Evolutionary conservation across 2,329 filamentous ascomycete species (phyloP).

Genomic region (Hymenoscyphus salicellus): DNA sequence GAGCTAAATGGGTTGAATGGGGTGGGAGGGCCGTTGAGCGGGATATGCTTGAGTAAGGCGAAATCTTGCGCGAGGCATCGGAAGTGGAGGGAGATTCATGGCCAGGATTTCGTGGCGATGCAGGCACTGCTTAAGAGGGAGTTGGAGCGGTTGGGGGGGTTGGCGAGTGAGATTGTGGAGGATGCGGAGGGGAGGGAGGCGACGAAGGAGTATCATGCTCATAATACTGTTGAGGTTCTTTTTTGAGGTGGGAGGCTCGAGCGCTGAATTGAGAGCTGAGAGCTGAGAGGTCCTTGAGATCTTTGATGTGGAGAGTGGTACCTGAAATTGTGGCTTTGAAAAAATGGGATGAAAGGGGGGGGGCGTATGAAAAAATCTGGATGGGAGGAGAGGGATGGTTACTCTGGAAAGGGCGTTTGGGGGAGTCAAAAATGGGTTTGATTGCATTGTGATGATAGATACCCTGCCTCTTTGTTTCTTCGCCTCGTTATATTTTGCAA

Average conservation of each 20-base stretch:
- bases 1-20: conserved; percentile 13
- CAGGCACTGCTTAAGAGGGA: conserved; percentile 20
- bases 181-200: conserved; percentile 33
- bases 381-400: too few species aligned
- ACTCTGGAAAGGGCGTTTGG: too few species aligned
- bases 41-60: conserved; percentile 28
- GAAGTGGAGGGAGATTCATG: conserved; percentile 29
- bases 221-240: conserved; percentile 24
- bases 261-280: too few species aligned
- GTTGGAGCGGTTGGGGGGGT: conserved; percentile 20
- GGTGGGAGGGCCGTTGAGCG: conserved; percentile 17
- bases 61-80: conserved; percentile 30
- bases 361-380: background rate
- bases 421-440: too few species aligned
- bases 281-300: too few species aligned
- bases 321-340: too few species aligned
- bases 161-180: conserved; percentile 29
- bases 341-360: too few species aligned
- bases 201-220: conserved; percentile 30
- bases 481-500: too few species aligned
- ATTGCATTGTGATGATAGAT: too few species aligned
- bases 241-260: conserved; percentile 12
- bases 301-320: too few species aligned
- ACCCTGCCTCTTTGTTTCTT: too few species aligned
- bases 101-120: conserved; percentile 21